Conservation (phyloP, 2,329 filamentous ascomycete genomes). For the Pseudocercospora macadamiae region DNA sequence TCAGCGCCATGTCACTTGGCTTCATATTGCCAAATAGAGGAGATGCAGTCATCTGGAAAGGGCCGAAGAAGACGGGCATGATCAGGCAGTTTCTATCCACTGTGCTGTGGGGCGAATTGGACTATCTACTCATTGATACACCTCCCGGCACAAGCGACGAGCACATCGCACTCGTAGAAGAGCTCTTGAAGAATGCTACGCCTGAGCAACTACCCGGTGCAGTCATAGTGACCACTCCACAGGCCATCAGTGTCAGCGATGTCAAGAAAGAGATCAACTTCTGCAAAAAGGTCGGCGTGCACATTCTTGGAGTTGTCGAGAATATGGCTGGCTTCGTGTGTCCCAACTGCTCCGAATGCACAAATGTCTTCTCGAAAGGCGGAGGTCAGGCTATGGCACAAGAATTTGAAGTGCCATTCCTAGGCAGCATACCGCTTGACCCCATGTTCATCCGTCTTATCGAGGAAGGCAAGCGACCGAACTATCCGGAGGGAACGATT, state of each 20-base stretch:
- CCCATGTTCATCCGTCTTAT: conserved; percentile 86
- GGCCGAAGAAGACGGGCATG: conserved; percentile 99
- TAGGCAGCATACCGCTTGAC: conserved; percentile 89
- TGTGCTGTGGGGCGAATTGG: conserved; percentile 83
- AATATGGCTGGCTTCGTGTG: conserved; percentile 97
- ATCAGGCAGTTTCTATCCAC: conserved; percentile 93
- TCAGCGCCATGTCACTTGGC: conserved; percentile 88
- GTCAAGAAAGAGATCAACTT: conserved; percentile 96
- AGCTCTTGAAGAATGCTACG: conserved; percentile 41
- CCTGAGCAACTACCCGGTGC: conserved; percentile 78
- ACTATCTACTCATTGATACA: conserved; percentile 93
- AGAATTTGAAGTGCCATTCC: conserved; percentile 80
- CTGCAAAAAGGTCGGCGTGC: conserved; percentile 79
- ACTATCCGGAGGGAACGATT: conserved; percentile 69
- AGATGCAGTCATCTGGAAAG: conserved; percentile 95
- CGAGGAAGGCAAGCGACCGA: conserved; percentile 70
- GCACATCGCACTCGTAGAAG: conserved; percentile 92
- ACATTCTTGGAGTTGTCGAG: conserved; percentile 85
- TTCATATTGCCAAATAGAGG: conserved; percentile 82
- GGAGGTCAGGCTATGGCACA: conserved; percentile 87
- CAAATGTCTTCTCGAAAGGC: conserved; percentile 89
- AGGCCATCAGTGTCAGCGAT: conserved; percentile 90
- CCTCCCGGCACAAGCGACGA: conserved; percentile 96
- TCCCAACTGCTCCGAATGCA: conserved; percentile 76
- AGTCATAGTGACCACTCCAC: conserved; percentile 93